Evolutionary conservation across 768 basidiomycete genomes (phyloP), one percentile per base, ranked within the genome.

Genomic region (Butyriboletus loyo): DNA sequence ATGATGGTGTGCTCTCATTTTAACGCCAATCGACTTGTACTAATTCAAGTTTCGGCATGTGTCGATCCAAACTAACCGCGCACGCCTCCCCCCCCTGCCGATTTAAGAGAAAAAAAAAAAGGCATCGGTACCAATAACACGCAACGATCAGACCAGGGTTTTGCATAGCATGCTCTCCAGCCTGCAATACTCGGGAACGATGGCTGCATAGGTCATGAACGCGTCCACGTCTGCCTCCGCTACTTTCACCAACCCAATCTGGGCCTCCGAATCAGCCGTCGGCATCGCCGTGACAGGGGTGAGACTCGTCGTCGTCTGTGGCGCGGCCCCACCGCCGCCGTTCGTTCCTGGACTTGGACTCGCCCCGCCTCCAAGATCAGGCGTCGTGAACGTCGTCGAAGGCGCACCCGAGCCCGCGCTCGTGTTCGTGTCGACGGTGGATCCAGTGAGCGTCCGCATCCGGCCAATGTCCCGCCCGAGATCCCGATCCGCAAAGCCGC

Each of bases 161-260:
- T 89, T 91, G 58, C 85, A 79, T 46, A 92, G 69, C 80, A 92
- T 85, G 11, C 82, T 79, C 71, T 93, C 91, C 58, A 93, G 69
- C 37, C 91, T 75, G 72, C 81, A 83, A 67, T 84, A 92, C 71
- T 93, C 91, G 25, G 89, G 87, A 17, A 92, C 86, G 65, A 92
- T 87, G 32, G 88, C 82, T 19, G 89, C 89, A 65, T 93, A 93
- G 0, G 86, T 81, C 82, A 89, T 80, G 69, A 91, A 91, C 50
- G 89, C 85, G 67, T 93, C 91, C 48, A 83, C 72, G 65, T 93
- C 91, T 14, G 90, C 82, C 53, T 91, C 89, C 0, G 91, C 89
- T 7, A 92, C 85, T 69, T 90, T 91, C 30, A 82, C 85, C 42
- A 92, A 69, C 15, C 91, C 91, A 31, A 86, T 74, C 70, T 88